These are phyloP conservation scores for Suillus ampliporus DNA, from an alignment of 768 basidiomycete species.

Conservation along the genomic window DNA sequence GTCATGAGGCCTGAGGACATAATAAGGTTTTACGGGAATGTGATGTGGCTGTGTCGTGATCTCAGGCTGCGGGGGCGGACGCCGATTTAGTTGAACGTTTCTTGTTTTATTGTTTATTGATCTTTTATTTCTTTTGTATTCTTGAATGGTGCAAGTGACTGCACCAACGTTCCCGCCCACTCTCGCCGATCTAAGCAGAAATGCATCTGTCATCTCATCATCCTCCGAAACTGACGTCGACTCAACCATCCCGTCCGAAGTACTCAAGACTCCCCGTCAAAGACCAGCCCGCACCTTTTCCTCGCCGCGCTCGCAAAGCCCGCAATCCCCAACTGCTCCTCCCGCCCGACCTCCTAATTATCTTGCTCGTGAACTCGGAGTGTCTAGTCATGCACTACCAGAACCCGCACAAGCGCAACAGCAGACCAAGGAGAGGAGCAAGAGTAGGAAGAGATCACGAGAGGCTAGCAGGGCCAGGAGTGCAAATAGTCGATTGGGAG, in stretches of 20 bases:
- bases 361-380: slow-evolving; percentile 61
- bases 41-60: not conserved
- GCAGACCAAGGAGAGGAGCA: slow-evolving; percentile 40
- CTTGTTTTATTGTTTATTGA: too few relatives aligned
- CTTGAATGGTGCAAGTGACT: slow-evolving; percentile 10
- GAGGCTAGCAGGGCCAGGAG: slow-evolving; percentile 49
- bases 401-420: slow-evolving; percentile 17
- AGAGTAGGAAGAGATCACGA: slow-evolving; percentile 44
- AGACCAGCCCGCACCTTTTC: slow-evolving; percentile 68
- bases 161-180: slow-evolving; percentile 38
- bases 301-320: slow-evolving; percentile 64
- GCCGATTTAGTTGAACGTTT: too few relatives aligned
- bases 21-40: too few relatives aligned
- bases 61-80: not conserved
- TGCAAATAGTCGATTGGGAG: slow-evolving; percentile 48
- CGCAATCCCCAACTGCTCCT: slow-evolving; percentile 45
- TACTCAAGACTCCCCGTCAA: slow-evolving; percentile 49
- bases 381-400: slow-evolving; percentile 28
- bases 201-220: slow-evolving; percentile 76
- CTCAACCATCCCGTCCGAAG: slow-evolving; percentile 43
- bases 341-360: slow-evolving; percentile 56
- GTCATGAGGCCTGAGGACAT: too few relatives aligned
- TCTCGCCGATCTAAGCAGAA: slow-evolving; percentile 73
- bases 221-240: slow-evolving; percentile 63
- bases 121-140: too few relatives aligned